phyloP scores from a whole-genome alignment of 495 filamentous ascomycete species.

The Barbatosphaeria neglecta region DNA sequence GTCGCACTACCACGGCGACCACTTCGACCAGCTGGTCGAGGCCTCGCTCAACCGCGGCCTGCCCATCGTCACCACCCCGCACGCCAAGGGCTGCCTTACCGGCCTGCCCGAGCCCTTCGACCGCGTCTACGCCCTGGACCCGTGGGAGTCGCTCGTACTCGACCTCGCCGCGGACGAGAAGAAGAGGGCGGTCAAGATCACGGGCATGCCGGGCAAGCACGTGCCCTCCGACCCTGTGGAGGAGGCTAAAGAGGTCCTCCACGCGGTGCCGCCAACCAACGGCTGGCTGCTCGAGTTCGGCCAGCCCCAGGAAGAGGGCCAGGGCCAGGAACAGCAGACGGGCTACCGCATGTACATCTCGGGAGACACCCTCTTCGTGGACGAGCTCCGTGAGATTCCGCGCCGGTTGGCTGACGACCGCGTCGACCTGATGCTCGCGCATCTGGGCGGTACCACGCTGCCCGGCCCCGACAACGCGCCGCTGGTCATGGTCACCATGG shows the following conservation, averaged over 20 bases:
- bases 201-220: slow-evolving; percentile 61
- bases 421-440: slow-evolving; percentile 59
- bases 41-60: slow-evolving; percentile 42
- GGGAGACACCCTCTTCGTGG: slow-evolving; percentile 56
- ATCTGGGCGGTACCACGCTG: slow-evolving; percentile 56
- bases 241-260: slow-evolving; percentile 43
- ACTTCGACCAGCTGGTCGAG: slow-evolving; percentile 55
- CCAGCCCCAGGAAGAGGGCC: slow-evolving; percentile 6
- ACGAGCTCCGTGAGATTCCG: slow-evolving; percentile 52
- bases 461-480: slow-evolving; percentile 44
- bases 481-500: slow-evolving; percentile 64
- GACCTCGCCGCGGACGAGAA: slow-evolving; percentile 22
- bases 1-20: slow-evolving; percentile 57
- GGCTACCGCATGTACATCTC: slow-evolving; percentile 62
- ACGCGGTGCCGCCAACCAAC: slow-evolving; percentile 58
- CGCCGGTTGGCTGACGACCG: slow-evolving; percentile 24
- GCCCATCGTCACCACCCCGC: slow-evolving; percentile 54
- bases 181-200: slow-evolving; percentile 40
- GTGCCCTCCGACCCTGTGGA: slow-evolving; percentile 41
- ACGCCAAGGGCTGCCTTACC: slow-evolving; percentile 44
- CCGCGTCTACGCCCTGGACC: slow-evolving; percentile 40
- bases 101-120: slow-evolving; percentile 37
- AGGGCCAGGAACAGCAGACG: slow-evolving; percentile 20
- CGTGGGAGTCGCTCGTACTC: slow-evolving; percentile 42
- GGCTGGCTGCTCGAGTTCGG: slow-evolving; percentile 64